Percentiles rank a stretch among this genome's conserved stretches.
phyloP scores from a whole-genome alignment of 164 flowering plant species.

The Umbilicus rupestris region DNA sequence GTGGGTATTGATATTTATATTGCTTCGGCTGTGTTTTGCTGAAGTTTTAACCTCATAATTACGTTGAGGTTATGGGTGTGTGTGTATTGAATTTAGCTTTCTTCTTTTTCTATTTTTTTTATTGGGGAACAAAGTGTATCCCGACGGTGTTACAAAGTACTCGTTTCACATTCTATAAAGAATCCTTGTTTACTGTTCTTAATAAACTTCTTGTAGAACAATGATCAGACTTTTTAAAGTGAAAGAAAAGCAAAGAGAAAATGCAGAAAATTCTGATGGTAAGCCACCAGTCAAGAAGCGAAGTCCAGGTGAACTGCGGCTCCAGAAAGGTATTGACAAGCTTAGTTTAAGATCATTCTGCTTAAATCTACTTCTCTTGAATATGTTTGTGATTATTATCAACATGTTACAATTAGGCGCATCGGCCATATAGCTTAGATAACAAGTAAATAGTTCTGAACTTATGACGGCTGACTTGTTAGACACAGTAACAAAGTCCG shows the following conservation, averaged over 20 bases:
- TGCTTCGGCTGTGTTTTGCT: background rate
- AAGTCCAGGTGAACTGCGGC: conserved; percentile 42
- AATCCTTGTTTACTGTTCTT: background rate
- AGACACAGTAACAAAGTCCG: background rate
- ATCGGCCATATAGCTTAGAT: background rate
- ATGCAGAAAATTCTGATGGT: conserved; percentile 30
- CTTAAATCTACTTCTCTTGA: background rate
- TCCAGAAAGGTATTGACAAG: conserved; percentile 31
- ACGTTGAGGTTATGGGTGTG: no score
- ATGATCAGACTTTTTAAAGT: conserved; percentile 43
- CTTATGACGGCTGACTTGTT: background rate
- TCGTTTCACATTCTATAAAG: background rate
- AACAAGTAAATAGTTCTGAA: background rate
- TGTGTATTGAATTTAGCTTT: no score
- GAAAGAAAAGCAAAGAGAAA: conserved; percentile 42
- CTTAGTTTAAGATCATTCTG: background rate
- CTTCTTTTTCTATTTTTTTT: no score
- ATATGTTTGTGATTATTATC: background rate
- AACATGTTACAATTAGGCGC: background rate
- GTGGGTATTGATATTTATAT: background rate
- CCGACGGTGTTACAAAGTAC: no score
- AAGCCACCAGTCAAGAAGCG: conserved; percentile 37
- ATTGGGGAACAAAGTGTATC: no score
- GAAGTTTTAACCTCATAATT: no score
- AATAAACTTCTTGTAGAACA: conserved; percentile 15